Base-by-base conservation (phyloP, 1,139 yeast genomes). In the Nematodospora anomalae region DNA sequence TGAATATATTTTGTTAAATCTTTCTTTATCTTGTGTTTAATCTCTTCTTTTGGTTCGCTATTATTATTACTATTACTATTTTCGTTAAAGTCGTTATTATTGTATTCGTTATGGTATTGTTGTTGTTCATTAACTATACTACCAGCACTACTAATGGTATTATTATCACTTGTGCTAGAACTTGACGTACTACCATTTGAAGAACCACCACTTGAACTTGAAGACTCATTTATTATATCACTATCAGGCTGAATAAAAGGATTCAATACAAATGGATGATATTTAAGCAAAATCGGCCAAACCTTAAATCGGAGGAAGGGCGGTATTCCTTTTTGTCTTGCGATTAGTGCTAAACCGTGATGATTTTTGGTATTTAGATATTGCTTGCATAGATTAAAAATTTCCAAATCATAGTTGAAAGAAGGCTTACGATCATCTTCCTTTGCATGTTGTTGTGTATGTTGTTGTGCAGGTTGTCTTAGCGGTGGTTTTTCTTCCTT, bases 251-350 rank as follows among this genome's bases (percentile, higher is more conserved):
- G 74, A 28, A 84, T 70, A 45, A 76, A 83, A 0, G 96, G 96
- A 37, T 80, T 71, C 29, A 79, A 61, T 11, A 88, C 96, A 65
- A 82, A 85, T 1, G 97, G 96, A 57, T 90, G 97, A 49, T 80
- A 79, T 47, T 81, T 81, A 43, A 90, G 61, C 35, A 90, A 59
- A 6, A 87, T 64, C 2, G 97, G 96, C 97, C 97, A 90, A 8
- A 86, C 83, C 42, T 76, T 71, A 48, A 78, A 80, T 42, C 97
- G 71, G 38, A 88, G 67, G 43, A 80, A 76, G 1, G 96, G 95
- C 1, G 97, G 97, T 16, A 89, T 68, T 2, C 97, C 97, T 43
- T 80, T 72, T 49, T 84, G 90, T 44, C 96, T 71, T 3, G 96
- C 90, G 11, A 90, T 64, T 44, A 81, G 67, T 0, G 97, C 95